Evolutionary conservation across 2,329 filamentous ascomycete genomes (phyloP).

Genomic region (Neonectria ditissima): DNA sequence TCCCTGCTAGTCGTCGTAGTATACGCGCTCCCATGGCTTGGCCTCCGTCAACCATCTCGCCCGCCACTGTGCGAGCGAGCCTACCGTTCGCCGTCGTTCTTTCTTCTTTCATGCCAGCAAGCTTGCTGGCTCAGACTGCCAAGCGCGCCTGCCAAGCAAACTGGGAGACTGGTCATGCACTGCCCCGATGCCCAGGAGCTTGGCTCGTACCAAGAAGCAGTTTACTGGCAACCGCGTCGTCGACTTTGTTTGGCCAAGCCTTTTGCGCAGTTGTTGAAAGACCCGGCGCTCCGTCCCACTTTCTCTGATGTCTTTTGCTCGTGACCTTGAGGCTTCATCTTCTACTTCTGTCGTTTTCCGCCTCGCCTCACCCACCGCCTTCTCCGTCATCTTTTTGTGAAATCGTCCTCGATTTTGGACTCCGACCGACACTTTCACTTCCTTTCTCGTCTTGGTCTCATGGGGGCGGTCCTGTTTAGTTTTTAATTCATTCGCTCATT

Average conservation of each 20-base stretch:
- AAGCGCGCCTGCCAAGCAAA: slow-evolving; percentile 29
- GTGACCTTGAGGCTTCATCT: not conserved
- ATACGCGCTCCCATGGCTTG: not conserved
- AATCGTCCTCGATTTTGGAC: not conserved
- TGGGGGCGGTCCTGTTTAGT: not conserved
- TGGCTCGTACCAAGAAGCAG: slow-evolving; percentile 38
- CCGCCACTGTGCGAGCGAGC: too few species aligned
- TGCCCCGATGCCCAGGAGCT: slow-evolving; percentile 43
- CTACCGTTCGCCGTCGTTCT: not conserved
- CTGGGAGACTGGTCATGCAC: slow-evolving; percentile 35
- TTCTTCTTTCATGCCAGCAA: slow-evolving; percentile 12
- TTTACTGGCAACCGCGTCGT: not conserved
- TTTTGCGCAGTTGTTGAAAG: slow-evolving; percentile 6
- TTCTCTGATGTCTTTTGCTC: not conserved
- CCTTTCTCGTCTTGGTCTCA: not conserved
- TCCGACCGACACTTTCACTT: not conserved
- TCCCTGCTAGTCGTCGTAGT: not conserved
- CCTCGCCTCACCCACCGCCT: not conserved
- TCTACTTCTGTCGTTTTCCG: not conserved
- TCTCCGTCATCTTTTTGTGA: not conserved
- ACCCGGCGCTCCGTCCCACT: not conserved
- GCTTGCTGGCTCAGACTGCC: slow-evolving; percentile 23
- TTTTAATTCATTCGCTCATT: not conserved
- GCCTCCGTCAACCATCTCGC: not conserved
- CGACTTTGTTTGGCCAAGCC: not conserved